phyloP scores from a whole-genome alignment of 345 rosid species.

The Citrus glauca region DNA sequence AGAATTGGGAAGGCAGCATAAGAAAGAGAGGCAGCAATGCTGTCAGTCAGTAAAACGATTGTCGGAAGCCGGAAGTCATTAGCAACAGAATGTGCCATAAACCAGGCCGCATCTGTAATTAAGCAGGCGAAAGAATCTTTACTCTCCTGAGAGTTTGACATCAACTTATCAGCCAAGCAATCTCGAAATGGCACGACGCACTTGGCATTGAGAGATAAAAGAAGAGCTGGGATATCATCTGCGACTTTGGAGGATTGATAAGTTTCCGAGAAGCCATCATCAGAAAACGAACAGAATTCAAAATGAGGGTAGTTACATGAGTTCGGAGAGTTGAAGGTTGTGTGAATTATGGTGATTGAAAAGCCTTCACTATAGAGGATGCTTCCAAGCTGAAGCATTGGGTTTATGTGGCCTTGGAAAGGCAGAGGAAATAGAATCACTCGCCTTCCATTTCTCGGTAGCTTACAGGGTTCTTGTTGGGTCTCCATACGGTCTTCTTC shows the following conservation, averaged over 20 bases:
- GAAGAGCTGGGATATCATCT: slow-evolving; percentile 25
- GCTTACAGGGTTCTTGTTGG: slow-evolving; percentile 11
- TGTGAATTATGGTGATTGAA: slow-evolving; percentile 49
- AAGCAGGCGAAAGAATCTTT: slow-evolving; percentile 42
- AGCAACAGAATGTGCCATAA: slow-evolving; percentile 30
- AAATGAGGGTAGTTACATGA: slow-evolving; percentile 45
- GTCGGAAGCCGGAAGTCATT: slow-evolving; percentile 35
- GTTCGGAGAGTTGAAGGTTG: slow-evolving; percentile 45
- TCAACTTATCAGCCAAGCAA: slow-evolving; percentile 31
- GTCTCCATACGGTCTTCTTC: slow-evolving; percentile 1
- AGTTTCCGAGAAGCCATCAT: slow-evolving; percentile 20
- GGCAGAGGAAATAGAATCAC: slow-evolving; percentile 56
- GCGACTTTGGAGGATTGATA: not conserved
- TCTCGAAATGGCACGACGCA: slow-evolving; percentile 35
- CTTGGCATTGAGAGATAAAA: slow-evolving; percentile 24
- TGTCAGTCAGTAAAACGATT: slow-evolving; percentile 43
- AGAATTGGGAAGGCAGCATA: slow-evolving; percentile 16
- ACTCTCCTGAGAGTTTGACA: slow-evolving; percentile 5
- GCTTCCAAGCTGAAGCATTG: slow-evolving; percentile 59
- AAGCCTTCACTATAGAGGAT: slow-evolving; percentile 54
- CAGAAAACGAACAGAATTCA: slow-evolving; percentile 36
- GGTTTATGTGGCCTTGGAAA: slow-evolving; percentile 58
- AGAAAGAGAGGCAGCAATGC: slow-evolving; percentile 25
- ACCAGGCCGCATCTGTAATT: slow-evolving; percentile 44
- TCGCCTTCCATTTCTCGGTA: slow-evolving; percentile 18